Conservation (phyloP, 345 rosid genomes). For the Arabidopsis arenosa region DNA sequence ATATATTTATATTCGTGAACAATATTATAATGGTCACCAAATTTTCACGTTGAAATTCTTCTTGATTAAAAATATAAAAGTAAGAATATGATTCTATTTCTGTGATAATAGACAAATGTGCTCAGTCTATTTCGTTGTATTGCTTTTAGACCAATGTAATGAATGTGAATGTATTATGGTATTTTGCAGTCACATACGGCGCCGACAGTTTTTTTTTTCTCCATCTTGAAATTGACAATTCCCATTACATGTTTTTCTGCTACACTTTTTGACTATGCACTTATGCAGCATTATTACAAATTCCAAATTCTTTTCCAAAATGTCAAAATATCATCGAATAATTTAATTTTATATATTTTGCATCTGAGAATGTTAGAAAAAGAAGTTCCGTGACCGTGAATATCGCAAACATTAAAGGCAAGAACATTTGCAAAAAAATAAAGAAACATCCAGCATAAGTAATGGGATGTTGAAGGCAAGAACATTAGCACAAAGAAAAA, state of each 20-base stretch:
- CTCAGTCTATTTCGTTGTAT: constrained; percentile 21
- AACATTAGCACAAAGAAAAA: neutral
- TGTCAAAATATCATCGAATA: neutral
- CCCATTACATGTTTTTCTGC: constrained; percentile 8
- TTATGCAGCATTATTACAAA: neutral
- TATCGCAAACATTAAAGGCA: neutral
- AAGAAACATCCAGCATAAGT: neutral
- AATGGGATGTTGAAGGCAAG: neutral
- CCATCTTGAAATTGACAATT: neutral
- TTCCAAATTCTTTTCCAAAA: neutral
- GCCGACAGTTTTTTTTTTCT: constrained; percentile 29
- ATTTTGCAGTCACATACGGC: constrained; percentile 38
- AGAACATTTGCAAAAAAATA: neutral
- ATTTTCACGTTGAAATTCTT: constrained; percentile 19
- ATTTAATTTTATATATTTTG: neutral
- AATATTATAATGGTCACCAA: constrained; percentile 22
- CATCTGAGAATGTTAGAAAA: neutral
- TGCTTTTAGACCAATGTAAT: constrained; percentile 16
- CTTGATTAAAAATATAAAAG: neutral
- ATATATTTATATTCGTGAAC: constrained; percentile 12
- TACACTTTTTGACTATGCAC: constrained; percentile 11
- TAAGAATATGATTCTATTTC: constrained; percentile 36
- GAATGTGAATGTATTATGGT: constrained; percentile 35
- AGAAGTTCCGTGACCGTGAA: neutral
- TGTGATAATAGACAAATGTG: constrained; percentile 31